These are phyloP conservation scores for Massariosphaeria phaeospora DNA, from an alignment of 495 filamentous ascomycete genomes.

Conservation along the genomic window DNA sequence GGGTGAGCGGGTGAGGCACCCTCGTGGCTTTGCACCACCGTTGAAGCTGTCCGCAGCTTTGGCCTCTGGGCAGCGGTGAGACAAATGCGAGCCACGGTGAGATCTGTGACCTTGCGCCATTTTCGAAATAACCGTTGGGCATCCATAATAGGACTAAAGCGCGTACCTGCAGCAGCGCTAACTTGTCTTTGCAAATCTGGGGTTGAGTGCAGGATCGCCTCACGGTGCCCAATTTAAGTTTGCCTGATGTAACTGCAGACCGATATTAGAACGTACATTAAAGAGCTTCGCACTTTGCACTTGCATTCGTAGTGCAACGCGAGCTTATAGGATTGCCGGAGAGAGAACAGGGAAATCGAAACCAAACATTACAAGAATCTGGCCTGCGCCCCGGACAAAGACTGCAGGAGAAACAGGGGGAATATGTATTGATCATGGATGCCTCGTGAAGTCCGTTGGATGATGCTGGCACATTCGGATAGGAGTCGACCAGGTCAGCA, in stretches of 20 bases:
- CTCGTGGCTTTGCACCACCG: background rate
- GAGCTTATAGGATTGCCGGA: background rate
- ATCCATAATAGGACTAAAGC: background rate
- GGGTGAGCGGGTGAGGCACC: background rate
- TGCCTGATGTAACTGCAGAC: too few species aligned
- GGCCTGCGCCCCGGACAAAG: background rate
- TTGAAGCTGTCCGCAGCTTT: background rate
- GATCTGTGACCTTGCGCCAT: background rate
- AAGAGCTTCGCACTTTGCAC: background rate
- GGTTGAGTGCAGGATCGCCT: background rate
- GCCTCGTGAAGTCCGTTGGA: too few species aligned
- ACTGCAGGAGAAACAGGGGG: background rate
- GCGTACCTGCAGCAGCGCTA: constrained; percentile 7
- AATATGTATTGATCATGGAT: background rate
- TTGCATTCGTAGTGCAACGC: background rate
- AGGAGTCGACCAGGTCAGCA: too few species aligned
- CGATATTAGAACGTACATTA: background rate
- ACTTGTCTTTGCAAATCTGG: background rate
- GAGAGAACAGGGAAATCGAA: background rate
- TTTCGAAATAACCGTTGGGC: background rate
- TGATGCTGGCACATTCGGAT: too few species aligned
- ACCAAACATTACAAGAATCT: background rate
- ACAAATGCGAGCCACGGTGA: background rate
- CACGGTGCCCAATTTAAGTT: background rate
- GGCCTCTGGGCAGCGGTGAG: background rate